A percentile compares a stretch with the other conserved stretches of the same genome.
Evolutionary conservation across 768 basidiomycete species (phyloP).

Genomic region (Boletus sp.): DNA sequence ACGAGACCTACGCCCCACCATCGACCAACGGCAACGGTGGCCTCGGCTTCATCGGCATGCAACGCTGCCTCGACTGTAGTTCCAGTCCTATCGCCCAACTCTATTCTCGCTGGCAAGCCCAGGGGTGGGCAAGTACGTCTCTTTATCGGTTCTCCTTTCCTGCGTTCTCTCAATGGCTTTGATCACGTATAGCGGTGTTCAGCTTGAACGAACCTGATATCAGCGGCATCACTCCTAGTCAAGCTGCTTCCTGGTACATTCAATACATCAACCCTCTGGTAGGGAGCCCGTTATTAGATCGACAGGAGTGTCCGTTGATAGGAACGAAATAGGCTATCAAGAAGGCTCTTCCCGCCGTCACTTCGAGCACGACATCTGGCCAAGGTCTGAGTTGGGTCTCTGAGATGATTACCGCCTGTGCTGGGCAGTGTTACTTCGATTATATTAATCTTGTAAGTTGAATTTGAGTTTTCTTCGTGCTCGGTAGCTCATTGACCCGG

Average conservation of each 20-base stretch:
- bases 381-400: conserved; percentile 36
- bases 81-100: conserved; percentile 36
- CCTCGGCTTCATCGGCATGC: conserved; percentile 39
- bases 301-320: neutral
- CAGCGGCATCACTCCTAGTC: conserved; percentile 25
- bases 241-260: conserved; percentile 37
- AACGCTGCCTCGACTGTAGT: conserved; percentile 35
- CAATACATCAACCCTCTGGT: conserved; percentile 36
- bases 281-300: conserved; percentile 1
- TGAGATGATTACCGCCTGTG: conserved; percentile 34
- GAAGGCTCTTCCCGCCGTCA: conserved; percentile 38
- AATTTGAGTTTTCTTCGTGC: neutral
- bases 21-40: conserved; percentile 37
- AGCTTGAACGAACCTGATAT: conserved; percentile 37
- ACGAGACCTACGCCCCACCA: conserved; percentile 34
- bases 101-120: conserved; percentile 29
- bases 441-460: conserved; percentile 33
- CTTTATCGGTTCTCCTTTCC: neutral
- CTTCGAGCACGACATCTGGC: conserved; percentile 31
- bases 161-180: neutral
- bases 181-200: conserved; percentile 26
- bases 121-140: conserved; percentile 32
- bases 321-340: conserved; percentile 28
- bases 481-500: neutral
- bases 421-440: conserved; percentile 34